Conservation (phyloP, 2,329 filamentous ascomycete species). For the Fusarium papillatum region DNA sequence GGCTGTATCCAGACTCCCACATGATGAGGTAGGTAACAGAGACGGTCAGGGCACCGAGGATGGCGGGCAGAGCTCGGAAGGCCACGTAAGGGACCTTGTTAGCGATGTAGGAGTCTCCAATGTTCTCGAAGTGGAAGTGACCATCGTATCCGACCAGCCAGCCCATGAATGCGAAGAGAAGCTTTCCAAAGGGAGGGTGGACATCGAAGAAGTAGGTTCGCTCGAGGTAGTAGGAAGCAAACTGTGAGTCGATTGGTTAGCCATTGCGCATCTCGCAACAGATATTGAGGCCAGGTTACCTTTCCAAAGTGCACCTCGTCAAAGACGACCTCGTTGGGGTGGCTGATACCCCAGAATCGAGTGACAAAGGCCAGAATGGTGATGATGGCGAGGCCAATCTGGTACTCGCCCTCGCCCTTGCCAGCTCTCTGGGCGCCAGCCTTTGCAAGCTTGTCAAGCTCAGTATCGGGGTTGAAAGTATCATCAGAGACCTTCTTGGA, state of each 20-base stretch:
- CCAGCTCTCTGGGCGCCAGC: conserved; percentile 50
- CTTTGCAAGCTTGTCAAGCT: conserved; percentile 65
- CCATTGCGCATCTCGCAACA: conserved; percentile 5
- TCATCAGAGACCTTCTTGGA: conserved; percentile 61
- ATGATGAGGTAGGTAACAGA: conserved; percentile 97
- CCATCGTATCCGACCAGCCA: conserved; percentile 99
- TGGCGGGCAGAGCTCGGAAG: conserved; percentile 92
- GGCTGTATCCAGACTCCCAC: conserved; percentile 99
- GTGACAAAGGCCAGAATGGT: conserved; percentile 90
- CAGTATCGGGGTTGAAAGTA: conserved; percentile 56
- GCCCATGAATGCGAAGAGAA: conserved; percentile 95
- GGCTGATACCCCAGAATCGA: conserved; percentile 95
- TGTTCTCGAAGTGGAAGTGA: conserved; percentile 98
- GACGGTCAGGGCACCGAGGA: conserved; percentile 92
- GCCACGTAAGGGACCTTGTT: conserved; percentile 99
- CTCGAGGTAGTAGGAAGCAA: conserved; percentile 88
- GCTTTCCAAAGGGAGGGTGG: conserved; percentile 97
- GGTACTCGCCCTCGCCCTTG: conserved; percentile 85
- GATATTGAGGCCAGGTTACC: conserved; percentile 66
- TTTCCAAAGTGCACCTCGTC: conserved; percentile 99
- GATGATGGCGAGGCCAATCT: conserved; percentile 81
- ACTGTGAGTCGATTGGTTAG: conserved; percentile 57
- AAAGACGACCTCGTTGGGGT: conserved; percentile 97
- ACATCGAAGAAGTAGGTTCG: conserved; percentile 99
- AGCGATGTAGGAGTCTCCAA: conserved; percentile 96